These are phyloP conservation scores for Orbilia blumenaviensis DNA, from an alignment of 2,329 filamentous ascomycete genomes.

Conservation along the genomic window DNA sequence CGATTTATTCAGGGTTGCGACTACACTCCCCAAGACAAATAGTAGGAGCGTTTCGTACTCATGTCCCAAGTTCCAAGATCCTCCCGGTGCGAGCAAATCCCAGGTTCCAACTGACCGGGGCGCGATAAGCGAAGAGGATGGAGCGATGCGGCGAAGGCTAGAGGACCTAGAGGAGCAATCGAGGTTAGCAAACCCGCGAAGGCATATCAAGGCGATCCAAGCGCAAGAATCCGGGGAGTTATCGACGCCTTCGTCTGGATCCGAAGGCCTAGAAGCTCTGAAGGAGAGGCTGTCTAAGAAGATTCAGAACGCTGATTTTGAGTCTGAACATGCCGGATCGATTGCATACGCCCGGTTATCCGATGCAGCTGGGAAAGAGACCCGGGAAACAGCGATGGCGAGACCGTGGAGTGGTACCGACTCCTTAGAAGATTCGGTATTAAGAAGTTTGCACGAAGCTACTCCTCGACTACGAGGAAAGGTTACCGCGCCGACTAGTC, in stretches of 20 bases:
- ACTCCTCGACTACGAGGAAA: constrained; percentile 75
- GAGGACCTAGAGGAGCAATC: constrained; percentile 47
- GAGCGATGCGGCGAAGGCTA: constrained; percentile 43
- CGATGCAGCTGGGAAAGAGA: constrained; percentile 72
- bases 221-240: constrained; percentile 32
- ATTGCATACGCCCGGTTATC: constrained; percentile 66
- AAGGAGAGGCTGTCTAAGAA: constrained; percentile 69
- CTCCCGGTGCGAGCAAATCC: not conserved
- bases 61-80: not conserved
- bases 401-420: constrained; percentile 83
- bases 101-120: not conserved
- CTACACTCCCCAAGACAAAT: not conserved
- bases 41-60: not conserved
- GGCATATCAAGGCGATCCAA: constrained; percentile 33
- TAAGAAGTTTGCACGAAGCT: constrained; percentile 86
- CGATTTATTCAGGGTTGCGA: not conserved
- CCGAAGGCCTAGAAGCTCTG: constrained; percentile 66
- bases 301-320: constrained; percentile 68
- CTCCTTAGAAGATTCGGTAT: constrained; percentile 74
- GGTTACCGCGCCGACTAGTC: constrained; percentile 27
- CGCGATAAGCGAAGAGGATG: not conserved
- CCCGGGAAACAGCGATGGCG: constrained; percentile 73
- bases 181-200: constrained; percentile 40
- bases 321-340: constrained; percentile 65
- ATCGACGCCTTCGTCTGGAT: not conserved